Conservation (phyloP, 345 rosid genomes). For the Melaleuca alternifolia region DNA sequence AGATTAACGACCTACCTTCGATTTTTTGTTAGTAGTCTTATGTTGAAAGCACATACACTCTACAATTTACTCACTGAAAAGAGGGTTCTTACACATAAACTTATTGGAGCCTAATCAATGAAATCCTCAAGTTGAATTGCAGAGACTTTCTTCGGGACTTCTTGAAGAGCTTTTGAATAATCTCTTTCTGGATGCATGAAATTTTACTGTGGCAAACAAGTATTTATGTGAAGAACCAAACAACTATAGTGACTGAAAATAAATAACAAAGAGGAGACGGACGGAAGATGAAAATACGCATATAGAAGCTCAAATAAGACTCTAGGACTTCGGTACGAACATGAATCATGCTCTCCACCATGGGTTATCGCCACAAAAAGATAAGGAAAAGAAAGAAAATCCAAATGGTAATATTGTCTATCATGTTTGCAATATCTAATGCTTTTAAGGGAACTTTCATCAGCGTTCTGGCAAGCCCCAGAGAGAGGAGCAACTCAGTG, state of each 20-base stretch:
- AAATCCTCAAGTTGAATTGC: neutral
- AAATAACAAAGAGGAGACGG: neutral
- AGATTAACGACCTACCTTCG: neutral
- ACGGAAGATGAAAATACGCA: neutral
- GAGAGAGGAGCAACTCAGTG: constrained; percentile 11
- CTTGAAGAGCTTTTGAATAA: neutral
- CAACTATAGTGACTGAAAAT: neutral
- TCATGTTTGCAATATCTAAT: neutral
- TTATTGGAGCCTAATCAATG: neutral
- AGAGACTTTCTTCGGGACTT: neutral
- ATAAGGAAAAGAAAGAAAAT: neutral
- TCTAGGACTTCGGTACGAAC: neutral
- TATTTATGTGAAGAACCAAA: neutral
- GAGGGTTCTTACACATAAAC: neutral
- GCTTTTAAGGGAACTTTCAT: neutral
- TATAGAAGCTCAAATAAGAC: neutral
- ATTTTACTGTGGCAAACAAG: neutral
- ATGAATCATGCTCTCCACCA: neutral
- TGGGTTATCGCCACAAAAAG: neutral
- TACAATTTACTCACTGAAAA: neutral
- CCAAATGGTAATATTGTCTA: neutral
- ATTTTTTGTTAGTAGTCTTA: neutral
- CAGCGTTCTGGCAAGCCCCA: neutral
- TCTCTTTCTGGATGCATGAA: neutral
- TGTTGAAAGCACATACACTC: neutral